Base-by-base conservation (phyloP, 805 yeast genomes). In the Sporopachydermia lactativora region DNA sequence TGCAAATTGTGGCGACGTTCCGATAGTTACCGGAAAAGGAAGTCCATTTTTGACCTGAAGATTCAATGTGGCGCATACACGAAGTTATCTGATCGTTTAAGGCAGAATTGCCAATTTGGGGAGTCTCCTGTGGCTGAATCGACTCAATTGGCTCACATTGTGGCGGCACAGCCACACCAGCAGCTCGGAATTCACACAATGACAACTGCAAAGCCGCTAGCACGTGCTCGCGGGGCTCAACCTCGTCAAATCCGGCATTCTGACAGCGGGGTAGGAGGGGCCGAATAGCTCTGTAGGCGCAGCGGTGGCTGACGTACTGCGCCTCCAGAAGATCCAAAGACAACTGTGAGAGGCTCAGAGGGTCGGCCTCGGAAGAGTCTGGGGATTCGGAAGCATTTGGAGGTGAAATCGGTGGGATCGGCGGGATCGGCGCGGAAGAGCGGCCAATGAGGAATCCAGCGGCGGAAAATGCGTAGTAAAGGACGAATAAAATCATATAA, bases 1-100 rank as follows among this genome's bases (percentile, higher is more conserved):
- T 24, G 49, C 86, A 80, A 0, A 77, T 58, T 2, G 64, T 61
- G 2, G 71, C 61, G 2, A 78, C 58, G 19, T 70, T 65, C 37
- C 75, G 64, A 52, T 71, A 77, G 49, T 77, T 71, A 0, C 84
- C 84, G 45, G 75, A 76, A 50, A 70, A 79, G 0, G 79, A 74
- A 0, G 86, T 77, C 89, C 89, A 80, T 68, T 78, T 73, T 47
- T 77, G 81, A 0, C 74, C 62, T 2, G 62, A 57, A 16, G 48
- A 49, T 41, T 71, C 31, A 8, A 24, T n/a, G 8, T 24, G 13
- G 8, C 13, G 8, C 31, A 24, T 24, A 24, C 31, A 24, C 8
- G n/a, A 8, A 8, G 8, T 24, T n/a, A 24, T 8, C 31, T 24
- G 31, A 24, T 24, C n/a, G 31, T n/a, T n/a, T n/a, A n/a, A n/a